phyloP scores from a whole-genome alignment of 176 grass and related monocot species.

The Urochloa ruziziensis region DNA sequence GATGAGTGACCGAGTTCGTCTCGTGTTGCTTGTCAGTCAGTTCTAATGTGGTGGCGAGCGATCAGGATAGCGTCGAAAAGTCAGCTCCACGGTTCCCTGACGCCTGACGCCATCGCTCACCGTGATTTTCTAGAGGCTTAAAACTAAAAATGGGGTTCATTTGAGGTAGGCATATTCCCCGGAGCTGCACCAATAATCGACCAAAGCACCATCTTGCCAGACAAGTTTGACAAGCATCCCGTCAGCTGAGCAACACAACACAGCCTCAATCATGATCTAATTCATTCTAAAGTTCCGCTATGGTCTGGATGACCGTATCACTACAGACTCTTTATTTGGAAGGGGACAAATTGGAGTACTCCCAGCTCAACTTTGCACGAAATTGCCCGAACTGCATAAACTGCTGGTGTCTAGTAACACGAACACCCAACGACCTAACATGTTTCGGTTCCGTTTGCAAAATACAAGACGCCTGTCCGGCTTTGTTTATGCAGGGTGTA shows the following conservation, averaged over 20 bases:
- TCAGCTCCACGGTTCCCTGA: conserved; percentile 13
- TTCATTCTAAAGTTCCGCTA: neutral
- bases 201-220: neutral
- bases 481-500: neutral
- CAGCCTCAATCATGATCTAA: neutral
- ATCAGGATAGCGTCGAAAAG: neutral
- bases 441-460: neutral
- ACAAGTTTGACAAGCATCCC: conserved; percentile 35
- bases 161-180: conserved; percentile 14
- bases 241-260: neutral
- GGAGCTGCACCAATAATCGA: neutral
- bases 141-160: neutral
- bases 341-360: neutral
- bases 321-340: too few relatives aligned
- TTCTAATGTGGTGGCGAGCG: neutral
- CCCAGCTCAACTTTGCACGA: neutral
- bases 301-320: neutral
- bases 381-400: neutral
- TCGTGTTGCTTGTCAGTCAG: neutral
- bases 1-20: neutral
- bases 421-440: neutral
- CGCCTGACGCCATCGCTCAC: neutral
- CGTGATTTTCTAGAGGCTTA: neutral
- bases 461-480: neutral
- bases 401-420: neutral